A percentile compares a stretch with the other conserved stretches of the same genome.
Conservation (phyloP, 139 green algal genomes). For the Tetraselmis chui region DNA sequence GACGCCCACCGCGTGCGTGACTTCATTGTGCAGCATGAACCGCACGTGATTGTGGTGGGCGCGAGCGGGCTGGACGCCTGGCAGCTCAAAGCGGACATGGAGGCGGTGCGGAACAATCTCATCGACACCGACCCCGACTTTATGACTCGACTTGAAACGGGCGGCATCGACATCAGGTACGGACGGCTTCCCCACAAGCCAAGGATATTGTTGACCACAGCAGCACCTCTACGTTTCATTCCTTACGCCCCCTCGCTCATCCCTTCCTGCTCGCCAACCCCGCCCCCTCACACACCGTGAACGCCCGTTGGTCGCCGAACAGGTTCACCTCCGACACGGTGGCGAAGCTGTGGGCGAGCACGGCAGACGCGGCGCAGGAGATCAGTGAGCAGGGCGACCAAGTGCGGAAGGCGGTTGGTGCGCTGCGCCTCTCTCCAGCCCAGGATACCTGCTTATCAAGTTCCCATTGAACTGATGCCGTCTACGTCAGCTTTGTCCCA, state of each 20-base stretch:
- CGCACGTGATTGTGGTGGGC: slow-evolving; percentile 75
- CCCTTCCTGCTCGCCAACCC: too few relatives aligned
- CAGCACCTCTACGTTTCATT: too few relatives aligned
- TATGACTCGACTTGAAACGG: slow-evolving; percentile 9
- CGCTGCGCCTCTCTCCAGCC: background rate
- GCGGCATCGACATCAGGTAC: background rate
- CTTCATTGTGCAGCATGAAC: slow-evolving; percentile 69
- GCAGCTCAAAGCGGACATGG: slow-evolving; percentile 58
- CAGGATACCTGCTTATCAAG: too few relatives aligned
- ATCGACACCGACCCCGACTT: slow-evolving; percentile 40
- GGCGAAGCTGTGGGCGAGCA: background rate
- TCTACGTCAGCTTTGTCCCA: too few relatives aligned
- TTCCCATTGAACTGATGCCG: too few relatives aligned
- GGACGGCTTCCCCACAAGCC: too few relatives aligned
- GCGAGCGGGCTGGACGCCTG: slow-evolving; percentile 35
- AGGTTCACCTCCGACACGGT: background rate
- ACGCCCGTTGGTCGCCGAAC: too few relatives aligned
- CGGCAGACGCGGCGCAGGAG: background rate
- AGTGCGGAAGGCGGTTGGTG: background rate
- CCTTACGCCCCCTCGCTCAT: too few relatives aligned
- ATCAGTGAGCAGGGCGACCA: background rate
- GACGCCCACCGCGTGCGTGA: slow-evolving; percentile 37
- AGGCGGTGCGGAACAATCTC: slow-evolving; percentile 45
- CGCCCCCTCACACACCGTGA: too few relatives aligned
- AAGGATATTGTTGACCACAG: too few relatives aligned